Conservation (phyloP, 2,329 filamentous ascomycete species). For the Cercospora sp. region DNA sequence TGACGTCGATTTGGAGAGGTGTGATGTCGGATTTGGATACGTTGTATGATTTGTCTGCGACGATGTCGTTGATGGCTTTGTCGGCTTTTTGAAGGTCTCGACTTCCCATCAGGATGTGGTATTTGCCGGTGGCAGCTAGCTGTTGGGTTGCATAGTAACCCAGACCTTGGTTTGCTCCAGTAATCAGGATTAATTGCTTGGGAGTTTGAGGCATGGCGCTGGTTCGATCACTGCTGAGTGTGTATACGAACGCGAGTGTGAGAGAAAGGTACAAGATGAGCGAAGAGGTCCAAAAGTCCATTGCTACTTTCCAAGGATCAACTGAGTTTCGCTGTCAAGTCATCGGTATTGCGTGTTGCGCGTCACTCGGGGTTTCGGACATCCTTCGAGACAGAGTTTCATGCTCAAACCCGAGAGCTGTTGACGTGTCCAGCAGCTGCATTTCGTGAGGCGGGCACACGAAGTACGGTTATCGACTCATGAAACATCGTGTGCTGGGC, state of each 20-base stretch:
- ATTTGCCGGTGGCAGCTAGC: slow-evolving; percentile 42
- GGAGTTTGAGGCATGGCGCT: not conserved
- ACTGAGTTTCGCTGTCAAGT: not conserved
- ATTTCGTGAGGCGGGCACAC: no score
- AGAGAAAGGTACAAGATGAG: not conserved
- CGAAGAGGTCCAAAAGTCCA: not conserved
- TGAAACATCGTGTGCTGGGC: no score
- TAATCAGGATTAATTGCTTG: slow-evolving; percentile 35
- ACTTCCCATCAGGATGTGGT: slow-evolving; percentile 45
- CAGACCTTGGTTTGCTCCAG: slow-evolving; percentile 48
- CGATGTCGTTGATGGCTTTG: slow-evolving; percentile 36
- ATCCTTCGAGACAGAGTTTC: not conserved
- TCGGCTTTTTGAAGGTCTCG: slow-evolving; percentile 41
- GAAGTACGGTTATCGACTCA: no score
- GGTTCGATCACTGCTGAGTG: not conserved
- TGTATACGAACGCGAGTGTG: not conserved
- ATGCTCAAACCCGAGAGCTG: not conserved
- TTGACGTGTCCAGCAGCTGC: not conserved
- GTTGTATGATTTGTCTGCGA: slow-evolving; percentile 16
- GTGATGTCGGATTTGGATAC: slow-evolving; percentile 34
- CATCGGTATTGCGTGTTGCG: not conserved
- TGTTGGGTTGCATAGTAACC: slow-evolving; percentile 47
- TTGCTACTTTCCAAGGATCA: not conserved
- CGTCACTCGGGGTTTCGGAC: not conserved
- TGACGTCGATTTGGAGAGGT: slow-evolving; percentile 47